Evolutionary conservation across 495 filamentous ascomycete species (phyloP).

Genomic region (Aspergillus indologenus): DNA sequence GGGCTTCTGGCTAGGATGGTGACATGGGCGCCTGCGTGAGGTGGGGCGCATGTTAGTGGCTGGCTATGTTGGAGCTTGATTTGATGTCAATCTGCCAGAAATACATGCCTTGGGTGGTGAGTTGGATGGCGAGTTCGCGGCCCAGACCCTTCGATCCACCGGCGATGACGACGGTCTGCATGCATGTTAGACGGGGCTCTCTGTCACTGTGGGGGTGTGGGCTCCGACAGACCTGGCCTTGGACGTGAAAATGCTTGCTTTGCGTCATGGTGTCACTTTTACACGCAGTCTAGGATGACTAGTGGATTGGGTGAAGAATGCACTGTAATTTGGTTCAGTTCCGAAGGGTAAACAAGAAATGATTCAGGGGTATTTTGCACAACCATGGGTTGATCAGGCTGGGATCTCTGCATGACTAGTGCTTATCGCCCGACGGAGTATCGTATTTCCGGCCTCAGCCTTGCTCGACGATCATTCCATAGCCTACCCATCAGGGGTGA

Average conservation of each 20-base stretch:
- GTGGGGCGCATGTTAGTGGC: not conserved
- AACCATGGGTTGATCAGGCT: not conserved
- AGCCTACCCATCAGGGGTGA: too few species aligned
- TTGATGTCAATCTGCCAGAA: not conserved
- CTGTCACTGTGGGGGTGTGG: not conserved
- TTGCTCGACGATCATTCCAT: not conserved
- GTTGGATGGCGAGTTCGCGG: slow-evolving; percentile 2
- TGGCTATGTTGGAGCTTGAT: not conserved
- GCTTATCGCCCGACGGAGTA: not conserved
- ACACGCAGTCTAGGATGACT: too few species aligned
- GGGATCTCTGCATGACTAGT: not conserved
- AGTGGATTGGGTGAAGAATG: too few species aligned
- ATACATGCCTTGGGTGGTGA: not conserved
- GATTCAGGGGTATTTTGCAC: not conserved
- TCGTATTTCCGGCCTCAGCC: not conserved
- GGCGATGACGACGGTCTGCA: slow-evolving; percentile 8
- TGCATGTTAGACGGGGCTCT: not conserved
- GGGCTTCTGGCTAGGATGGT: slow-evolving; percentile 3
- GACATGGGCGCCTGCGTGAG: slow-evolving; percentile 2
- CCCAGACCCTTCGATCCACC: slow-evolving; percentile 13
- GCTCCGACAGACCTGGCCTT: not conserved
- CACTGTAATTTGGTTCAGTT: too few species aligned
- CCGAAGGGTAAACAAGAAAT: too few species aligned
- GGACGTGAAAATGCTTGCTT: not conserved
- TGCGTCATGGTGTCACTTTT: not conserved